Evolutionary conservation across 2,329 filamentous ascomycete species (phyloP).

Genomic region (Colletotrichum tofieldiae): DNA sequence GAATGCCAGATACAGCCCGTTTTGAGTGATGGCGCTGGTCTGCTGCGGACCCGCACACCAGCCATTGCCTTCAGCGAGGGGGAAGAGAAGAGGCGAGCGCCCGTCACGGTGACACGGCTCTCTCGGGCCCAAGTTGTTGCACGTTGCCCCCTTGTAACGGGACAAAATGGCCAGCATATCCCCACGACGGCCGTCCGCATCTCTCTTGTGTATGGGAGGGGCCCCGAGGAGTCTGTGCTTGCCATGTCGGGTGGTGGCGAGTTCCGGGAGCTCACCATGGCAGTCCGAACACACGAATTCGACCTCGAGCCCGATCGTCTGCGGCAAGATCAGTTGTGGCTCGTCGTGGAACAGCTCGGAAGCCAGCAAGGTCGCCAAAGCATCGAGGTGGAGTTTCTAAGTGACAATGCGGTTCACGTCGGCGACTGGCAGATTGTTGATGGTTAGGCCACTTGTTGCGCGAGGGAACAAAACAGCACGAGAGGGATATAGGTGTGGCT

Average conservation of each 20-base stretch:
- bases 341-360: conserved; percentile 87
- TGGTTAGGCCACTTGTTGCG: background rate
- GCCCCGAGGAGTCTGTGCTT: conserved; percentile 76
- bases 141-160: conserved; percentile 36
- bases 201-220: conserved; percentile 80
- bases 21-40: conserved; percentile 82
- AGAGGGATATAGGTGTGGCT: background rate
- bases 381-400: conserved; percentile 69
- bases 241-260: conserved; percentile 80
- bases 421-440: conserved; percentile 59
- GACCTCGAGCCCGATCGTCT: conserved; percentile 79
- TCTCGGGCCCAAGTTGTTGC: conserved; percentile 74
- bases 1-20: conserved; percentile 73
- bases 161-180: conserved; percentile 42
- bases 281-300: conserved; percentile 80
- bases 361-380: conserved; percentile 58
- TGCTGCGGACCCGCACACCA: conserved; percentile 73
- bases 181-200: conserved; percentile 71
- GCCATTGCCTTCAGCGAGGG: conserved; percentile 67
- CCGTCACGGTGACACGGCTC: conserved; percentile 63
- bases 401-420: conserved; percentile 62
- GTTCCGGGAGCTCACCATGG: conserved; percentile 78
- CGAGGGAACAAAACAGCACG: background rate
- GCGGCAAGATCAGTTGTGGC: conserved; percentile 75
- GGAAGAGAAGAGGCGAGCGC: conserved; percentile 58